Evolutionary conservation across 805 yeast species (phyloP).

Genomic region (Maudiozyma barnettii): DNA sequence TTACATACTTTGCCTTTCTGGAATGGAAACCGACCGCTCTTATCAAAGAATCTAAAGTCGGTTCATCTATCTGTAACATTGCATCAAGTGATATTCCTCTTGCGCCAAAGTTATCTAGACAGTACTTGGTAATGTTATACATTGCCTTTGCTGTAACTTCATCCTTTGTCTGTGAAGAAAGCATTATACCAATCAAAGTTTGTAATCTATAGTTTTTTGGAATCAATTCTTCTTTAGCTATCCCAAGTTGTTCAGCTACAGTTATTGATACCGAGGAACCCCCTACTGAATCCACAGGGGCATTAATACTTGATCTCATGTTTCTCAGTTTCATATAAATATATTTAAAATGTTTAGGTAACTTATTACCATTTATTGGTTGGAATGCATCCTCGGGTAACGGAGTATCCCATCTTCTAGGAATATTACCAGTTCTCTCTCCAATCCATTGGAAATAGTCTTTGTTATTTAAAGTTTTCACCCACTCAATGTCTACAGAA

Average conservation of each 20-base stretch:
- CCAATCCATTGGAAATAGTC: conserved; percentile 23
- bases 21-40: conserved; percentile 79
- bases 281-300: conserved; percentile 88
- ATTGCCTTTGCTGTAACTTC: conserved; percentile 73
- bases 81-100: conserved; percentile 54
- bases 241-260: conserved; percentile 24
- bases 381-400: conserved; percentile 9
- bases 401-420: conserved; percentile 16
- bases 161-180: conserved; percentile 88
- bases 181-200: conserved; percentile 68
- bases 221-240: conserved; percentile 17
- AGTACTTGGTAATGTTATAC: conserved; percentile 43
- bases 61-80: conserved; percentile 40
- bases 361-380: conserved; percentile 5
- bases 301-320: conserved; percentile 56
- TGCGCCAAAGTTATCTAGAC: conserved; percentile 32
- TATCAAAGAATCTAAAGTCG: conserved; percentile 55
- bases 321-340: conserved; percentile 51
- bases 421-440: conserved; percentile 19
- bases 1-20: conserved; percentile 65
- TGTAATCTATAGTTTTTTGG: conserved; percentile 52
- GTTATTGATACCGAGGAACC: conserved; percentile 53
- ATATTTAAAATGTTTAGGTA: conserved; percentile 42
- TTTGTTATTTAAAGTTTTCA: conserved; percentile 19
- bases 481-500: conserved; percentile 19